Conservation (phyloP, 257 asterid species). For the Echites panduratus region DNA sequence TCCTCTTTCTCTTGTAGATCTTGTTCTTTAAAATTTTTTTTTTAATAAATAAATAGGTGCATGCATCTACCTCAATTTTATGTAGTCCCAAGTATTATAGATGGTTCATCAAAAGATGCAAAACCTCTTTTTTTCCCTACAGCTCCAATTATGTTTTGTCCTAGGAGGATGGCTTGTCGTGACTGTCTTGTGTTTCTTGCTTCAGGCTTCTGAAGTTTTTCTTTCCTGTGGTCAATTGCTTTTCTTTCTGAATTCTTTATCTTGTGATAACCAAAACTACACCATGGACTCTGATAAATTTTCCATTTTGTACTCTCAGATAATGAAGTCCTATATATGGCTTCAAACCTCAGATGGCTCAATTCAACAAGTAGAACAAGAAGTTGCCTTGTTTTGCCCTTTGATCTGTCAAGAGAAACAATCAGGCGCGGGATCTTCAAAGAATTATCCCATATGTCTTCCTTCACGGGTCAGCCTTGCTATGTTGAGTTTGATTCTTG, state of each 20-base stretch:
- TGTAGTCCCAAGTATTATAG: background rate
- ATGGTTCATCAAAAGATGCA: background rate
- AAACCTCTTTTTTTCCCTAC: background rate
- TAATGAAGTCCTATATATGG: constrained; percentile 87
- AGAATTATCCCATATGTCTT: constrained; percentile 74
- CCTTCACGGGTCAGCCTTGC: constrained; percentile 83
- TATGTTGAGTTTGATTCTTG: constrained; percentile 79
- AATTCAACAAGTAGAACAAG: constrained; percentile 83
- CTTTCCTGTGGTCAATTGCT: background rate
- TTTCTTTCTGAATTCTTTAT: background rate
- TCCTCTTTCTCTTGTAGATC: background rate
- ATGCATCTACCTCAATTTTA: background rate
- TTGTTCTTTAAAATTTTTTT: no score
- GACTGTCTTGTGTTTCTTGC: background rate
- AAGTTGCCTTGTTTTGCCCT: constrained; percentile 83
- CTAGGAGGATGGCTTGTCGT: background rate
- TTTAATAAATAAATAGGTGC: no score
- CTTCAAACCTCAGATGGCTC: constrained; percentile 81
- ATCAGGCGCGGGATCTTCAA: constrained; percentile 79
- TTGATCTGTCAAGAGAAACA: constrained; percentile 78
- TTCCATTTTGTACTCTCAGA: constrained; percentile 29
- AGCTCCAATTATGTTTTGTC: background rate
- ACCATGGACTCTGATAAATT: constrained; percentile 11
- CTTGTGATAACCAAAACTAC: background rate
- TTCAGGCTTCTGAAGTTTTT: background rate